Base-by-base conservation (phyloP, 1,139 yeast species). In the Petasospora rhodanensis region DNA sequence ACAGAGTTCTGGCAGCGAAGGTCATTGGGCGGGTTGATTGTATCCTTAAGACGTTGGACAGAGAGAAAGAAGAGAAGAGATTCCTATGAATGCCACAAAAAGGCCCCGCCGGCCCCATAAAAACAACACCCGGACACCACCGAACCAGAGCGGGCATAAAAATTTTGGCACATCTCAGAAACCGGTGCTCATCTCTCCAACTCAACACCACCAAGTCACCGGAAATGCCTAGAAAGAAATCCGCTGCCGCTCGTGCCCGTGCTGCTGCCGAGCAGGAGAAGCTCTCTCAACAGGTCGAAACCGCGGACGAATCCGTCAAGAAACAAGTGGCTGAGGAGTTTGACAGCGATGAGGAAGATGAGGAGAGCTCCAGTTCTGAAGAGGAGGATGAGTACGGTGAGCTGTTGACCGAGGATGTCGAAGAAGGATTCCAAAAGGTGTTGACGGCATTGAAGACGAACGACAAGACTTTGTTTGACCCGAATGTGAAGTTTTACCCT, bases 321-420 rank as follows among this genome's bases (percentile, higher is more conserved):
- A 37, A 30, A 24, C 35, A 35, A 14, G 33, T 37, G 24, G 55
- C 49, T 9, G 56, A 48, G 19, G 55, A 47, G 29, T 52, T 47
- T 22, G 54, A 52, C 12, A 42, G 49, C 37, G 61, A 51, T 24
- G 31, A 47, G 29, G 53, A 41, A 12, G 61, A 51, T 24, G 31
- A 47, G 29, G 53, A 41, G 13, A 36, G 33, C 18, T 42, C 42
- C n/a, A 40, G 47, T n/a, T 49, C 58, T 43, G 96, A 86, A 55
- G 96, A 86, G 55, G 99, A 93, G 59, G 99, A 93, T 54, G 96
- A 89, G 42, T 81, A 59, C 49, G 99, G 96, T 29, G 95, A 86
- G 24, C 64, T 91, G 38, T 68, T 85, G 35, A 91, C 97, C 0
- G 87, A 77, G 30, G 87, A 83, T 35, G 85, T 93, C 7, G 96